Base-by-base conservation (phyloP, 441 rosid genomes). In the Populus hybrid region DNA sequence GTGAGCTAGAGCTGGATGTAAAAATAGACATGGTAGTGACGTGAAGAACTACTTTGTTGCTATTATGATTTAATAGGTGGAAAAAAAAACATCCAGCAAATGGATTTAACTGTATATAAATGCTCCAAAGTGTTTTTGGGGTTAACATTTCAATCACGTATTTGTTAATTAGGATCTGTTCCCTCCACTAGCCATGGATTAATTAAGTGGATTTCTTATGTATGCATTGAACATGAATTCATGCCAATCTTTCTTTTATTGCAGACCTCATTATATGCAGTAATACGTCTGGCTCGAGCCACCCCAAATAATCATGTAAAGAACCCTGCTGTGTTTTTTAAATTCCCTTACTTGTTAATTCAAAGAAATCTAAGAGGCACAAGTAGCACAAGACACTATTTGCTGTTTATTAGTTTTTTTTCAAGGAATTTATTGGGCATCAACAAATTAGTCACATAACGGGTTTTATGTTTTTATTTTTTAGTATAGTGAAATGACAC, bases 101-200 rank as follows among this genome's bases (percentile, higher is more conserved):
- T 75, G 78, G 83, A 70, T 70, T 8, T 53, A 35, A 80, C 57
- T 77, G 79, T 79, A 85, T 70, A 83, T 82, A 76, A 73, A 75
- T 76, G 85, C 73, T 73, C 50, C 30, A 5, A 40, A 67, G 30
- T 23, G 63, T 69, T 73, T 61, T 59, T 50, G 46, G 69, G 38
- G 32, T 32, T 6, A 21, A 53, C 18, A 30, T 30, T 30, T 30
- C 4, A 30, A 30, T 6, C 61, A 53, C 21, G n/a, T 53, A 53
- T 18, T 16, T 16, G 32, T 30, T 30, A 3, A 30, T 18, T 53
- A 4, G 61, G n/a, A 53, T 18, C 0, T 53, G 61, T 6, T 53
- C 21, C 32, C 32, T 18, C 61, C 61, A 53, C n/a, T 53, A 53
- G 61, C 61, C 61, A 30, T 53, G 61, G 61, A 53, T 18, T 30